Base-by-base conservation (phyloP, 208 protist species). In the Acanthamoeba triangularis region DNA sequence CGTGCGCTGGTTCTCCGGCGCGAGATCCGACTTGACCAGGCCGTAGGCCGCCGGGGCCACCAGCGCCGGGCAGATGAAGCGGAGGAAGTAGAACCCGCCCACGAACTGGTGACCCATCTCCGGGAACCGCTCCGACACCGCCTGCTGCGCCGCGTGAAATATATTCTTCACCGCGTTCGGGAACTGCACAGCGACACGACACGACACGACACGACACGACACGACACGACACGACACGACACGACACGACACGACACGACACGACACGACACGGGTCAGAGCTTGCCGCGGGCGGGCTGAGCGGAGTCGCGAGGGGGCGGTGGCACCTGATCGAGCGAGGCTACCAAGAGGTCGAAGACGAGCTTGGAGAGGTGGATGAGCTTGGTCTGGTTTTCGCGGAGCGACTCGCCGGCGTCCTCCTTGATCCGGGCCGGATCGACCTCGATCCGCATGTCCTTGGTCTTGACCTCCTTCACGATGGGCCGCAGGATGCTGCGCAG, bases 81-180 rank as follows among this genome's bases (percentile, higher is more conserved):
- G 56, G n/a, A 93, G 65, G 47, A 93, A 93, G 88, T 49, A 93
- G 63, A 93, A 93, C 11, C 88, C 63, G 37, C 61, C 88, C 14
- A 93, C 88, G 41, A 90, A 69, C 84, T 90, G 84, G 67, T 90
- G 28, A 0, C 84, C 84, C 49, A 90, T 90, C n/a, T 90, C 84
- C 6, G 84, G 84, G 23, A 69, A 90, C n/a, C 84, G 84, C 28
- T 90, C 54, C 3, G 59, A 90, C 11, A 90, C 44, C 52, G 84
- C 37, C 54, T 90, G 44, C 33, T 90, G 84, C 44, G 54, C 84
- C 11, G 37, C n/a, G 1, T 90, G 84, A 23, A 90, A 90, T 59
- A 90, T 90, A 13, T 37, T 37, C 59, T 67, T 90, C 54, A 90
- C 18, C 18, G 28, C 59, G 54, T n/a, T 65, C 20, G 84, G 84